Conservation (phyloP, 768 basidiomycete genomes). For the Mycena latifolia region DNA sequence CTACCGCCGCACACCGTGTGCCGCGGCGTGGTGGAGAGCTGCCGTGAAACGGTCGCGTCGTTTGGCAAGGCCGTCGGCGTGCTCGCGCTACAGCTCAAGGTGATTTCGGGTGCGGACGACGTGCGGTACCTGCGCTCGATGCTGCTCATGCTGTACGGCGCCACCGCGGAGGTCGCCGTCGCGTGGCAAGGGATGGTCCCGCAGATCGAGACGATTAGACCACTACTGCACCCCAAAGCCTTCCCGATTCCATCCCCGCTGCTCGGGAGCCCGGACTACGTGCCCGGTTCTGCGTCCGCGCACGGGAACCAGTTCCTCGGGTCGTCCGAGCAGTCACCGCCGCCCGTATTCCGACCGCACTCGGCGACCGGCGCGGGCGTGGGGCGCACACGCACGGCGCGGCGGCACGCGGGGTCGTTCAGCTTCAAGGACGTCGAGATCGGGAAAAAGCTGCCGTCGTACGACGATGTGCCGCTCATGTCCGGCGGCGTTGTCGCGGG, state of each 20-base stretch:
- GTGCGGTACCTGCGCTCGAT: conserved; percentile 91
- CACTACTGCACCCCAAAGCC: conserved; percentile 60
- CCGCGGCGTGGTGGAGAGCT: conserved; percentile 82
- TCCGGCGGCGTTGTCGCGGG: conserved; percentile 52
- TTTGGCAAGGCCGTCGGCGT: conserved; percentile 93
- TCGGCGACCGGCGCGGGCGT: conserved; percentile 22
- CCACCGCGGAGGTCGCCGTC: conserved; percentile 86
- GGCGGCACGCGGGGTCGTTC: conserved; percentile 95
- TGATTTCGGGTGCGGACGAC: conserved; percentile 81
- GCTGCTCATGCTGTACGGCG: conserved; percentile 88
- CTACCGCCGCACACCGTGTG: conserved; percentile 81
- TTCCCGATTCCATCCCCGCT: conserved; percentile 41
- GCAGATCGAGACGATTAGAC: conserved; percentile 76
- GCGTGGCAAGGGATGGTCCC: conserved; percentile 87
- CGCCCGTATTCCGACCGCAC: conserved; percentile 19
- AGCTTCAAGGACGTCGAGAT: conserved; percentile 93
- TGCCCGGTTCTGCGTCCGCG: conserved; percentile 12
- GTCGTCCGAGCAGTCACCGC: conserved; percentile 17
- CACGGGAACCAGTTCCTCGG: conserved; percentile 21
- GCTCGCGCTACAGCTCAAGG: conserved; percentile 82
- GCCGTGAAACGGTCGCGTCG: conserved; percentile 84
- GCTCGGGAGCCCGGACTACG: conserved; percentile 23
- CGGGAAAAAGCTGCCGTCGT: conserved; percentile 83
- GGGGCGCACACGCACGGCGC: conserved; percentile 66
- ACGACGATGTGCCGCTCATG: conserved; percentile 57